A percentile compares a stretch with the other conserved stretches of the same genome.
phyloP scores from a whole-genome alignment of 257 asterid genomes.

The Euphrasia confusa region DNA sequence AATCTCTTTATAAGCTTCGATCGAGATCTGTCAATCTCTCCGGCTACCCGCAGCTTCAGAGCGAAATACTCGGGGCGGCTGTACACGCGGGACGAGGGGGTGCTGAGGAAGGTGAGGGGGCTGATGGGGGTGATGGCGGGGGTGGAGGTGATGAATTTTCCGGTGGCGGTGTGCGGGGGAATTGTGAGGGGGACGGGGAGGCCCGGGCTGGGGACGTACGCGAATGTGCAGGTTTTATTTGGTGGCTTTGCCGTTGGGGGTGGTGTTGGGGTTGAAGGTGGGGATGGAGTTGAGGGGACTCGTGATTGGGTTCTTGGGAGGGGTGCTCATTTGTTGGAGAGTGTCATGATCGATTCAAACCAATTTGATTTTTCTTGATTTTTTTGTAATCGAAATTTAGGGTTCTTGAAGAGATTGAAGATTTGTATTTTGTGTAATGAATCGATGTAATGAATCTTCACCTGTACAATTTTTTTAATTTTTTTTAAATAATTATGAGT shows the following conservation, averaged over 20 bases:
- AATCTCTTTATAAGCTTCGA: too few species aligned
- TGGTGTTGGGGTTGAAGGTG: conserved; percentile 49
- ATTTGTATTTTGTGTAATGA: too few species aligned
- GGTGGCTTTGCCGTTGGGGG: conserved; percentile 64
- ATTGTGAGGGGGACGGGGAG: conserved; percentile 81
- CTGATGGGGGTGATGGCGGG: conserved; percentile 56
- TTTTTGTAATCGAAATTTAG: too few species aligned
- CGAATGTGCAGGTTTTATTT: conserved; percentile 71
- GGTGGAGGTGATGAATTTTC: conserved; percentile 67
- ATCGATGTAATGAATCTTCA: too few species aligned
- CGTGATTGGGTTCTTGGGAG: conserved; percentile 63
- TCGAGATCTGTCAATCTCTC: too few species aligned
- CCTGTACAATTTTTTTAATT: too few species aligned
- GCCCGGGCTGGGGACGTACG: conserved; percentile 74
- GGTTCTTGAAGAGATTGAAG: too few species aligned
- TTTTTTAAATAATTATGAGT: too few species aligned
- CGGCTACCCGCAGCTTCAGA: too few species aligned
- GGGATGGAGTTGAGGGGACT: conserved; percentile 63
- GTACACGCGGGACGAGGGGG: conserved; percentile 53
- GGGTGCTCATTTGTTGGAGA: conserved; percentile 55
- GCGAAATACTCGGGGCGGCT: too few species aligned
- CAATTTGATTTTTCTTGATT: too few species aligned
- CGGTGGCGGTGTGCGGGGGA: conserved; percentile 80
- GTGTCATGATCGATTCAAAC: conserved; percentile 48
- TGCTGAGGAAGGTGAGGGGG: conserved; percentile 40